Percentiles rank a stretch among this genome's conserved stretches.
Evolutionary conservation across 1,284 basidiomycete genomes (phyloP).

Genomic region (Hemileccinum hortonii): DNA sequence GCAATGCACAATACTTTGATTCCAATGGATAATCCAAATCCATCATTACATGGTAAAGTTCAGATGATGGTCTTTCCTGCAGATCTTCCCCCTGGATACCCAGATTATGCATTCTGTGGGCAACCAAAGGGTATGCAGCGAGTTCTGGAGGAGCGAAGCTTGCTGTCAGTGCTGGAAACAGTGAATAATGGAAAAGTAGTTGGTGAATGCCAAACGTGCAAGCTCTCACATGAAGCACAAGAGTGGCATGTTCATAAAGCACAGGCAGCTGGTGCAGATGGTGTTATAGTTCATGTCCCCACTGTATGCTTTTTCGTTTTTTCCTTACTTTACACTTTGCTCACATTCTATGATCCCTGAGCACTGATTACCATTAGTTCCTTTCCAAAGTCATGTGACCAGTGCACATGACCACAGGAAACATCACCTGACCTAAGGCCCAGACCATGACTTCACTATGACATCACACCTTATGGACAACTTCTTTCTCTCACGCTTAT

Average conservation of each 20-base stretch:
- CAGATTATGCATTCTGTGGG: conserved; percentile 13
- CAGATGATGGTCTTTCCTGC: conserved; percentile 2
- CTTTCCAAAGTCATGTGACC: no score
- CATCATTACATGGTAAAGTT: background rate
- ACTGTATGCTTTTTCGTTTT: no score
- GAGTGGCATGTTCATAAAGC: background rate
- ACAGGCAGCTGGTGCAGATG: no score
- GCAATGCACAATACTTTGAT: background rate
- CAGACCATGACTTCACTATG: no score
- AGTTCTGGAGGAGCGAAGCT: conserved; percentile 30
- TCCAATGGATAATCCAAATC: conserved; percentile 1
- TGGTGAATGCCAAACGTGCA: conserved; percentile 5
- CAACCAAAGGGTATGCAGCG: conserved; percentile 39
- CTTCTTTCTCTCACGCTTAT: no score
- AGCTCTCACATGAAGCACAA: background rate
- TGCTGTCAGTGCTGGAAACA: conserved; percentile 2
- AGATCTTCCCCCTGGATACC: conserved; percentile 25
- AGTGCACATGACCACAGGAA: no score
- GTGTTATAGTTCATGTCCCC: no score
- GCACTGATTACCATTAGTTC: no score
- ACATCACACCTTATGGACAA: no score
- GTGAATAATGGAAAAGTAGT: conserved; percentile 2
- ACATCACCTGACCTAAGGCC: no score
- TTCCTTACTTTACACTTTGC: no score
- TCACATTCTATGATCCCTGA: no score